A percentile compares a stretch with the other conserved stretches of the same genome.
Conservation (phyloP, 352 stramenopile species). For the Phytophthora pseudosyringae region DNA sequence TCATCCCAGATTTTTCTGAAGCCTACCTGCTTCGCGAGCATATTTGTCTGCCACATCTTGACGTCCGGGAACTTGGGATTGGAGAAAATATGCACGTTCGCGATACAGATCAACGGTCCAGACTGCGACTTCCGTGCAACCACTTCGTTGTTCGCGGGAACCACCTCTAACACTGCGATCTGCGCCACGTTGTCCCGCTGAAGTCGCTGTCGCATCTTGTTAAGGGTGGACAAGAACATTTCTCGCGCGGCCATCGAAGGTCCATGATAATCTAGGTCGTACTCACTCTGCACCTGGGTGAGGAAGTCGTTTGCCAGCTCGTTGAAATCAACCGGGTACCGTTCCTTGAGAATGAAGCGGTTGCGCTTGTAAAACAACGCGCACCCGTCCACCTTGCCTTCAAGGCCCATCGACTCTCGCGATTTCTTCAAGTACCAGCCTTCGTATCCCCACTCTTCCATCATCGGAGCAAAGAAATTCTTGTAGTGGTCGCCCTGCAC, state of each 20-base stretch:
- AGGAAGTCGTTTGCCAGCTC: slow-evolving; percentile 87
- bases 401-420: slow-evolving; percentile 96
- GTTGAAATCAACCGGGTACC: slow-evolving; percentile 98
- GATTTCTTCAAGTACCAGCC: slow-evolving; percentile 99
- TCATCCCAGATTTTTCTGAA: background rate
- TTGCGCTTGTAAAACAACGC: slow-evolving; percentile 97
- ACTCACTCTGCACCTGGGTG: slow-evolving; percentile 71
- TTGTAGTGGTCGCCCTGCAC: slow-evolving; percentile 99
- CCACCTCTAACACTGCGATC: slow-evolving; percentile 96
- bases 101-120: slow-evolving; percentile 91
- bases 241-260: slow-evolving; percentile 69
- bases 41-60: slow-evolving; percentile 98
- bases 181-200: slow-evolving; percentile 98
- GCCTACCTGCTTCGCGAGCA: slow-evolving; percentile 84
- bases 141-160: slow-evolving; percentile 79
- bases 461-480: slow-evolving; percentile 95
- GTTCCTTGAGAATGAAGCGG: slow-evolving; percentile 88
- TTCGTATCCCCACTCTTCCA: slow-evolving; percentile 96
- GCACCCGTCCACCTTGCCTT: slow-evolving; percentile 98
- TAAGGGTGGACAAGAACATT: slow-evolving; percentile 53
- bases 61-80: slow-evolving; percentile 99
- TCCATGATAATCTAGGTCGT: slow-evolving; percentile 76
- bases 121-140: slow-evolving; percentile 54
- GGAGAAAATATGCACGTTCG: slow-evolving; percentile 99
- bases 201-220: slow-evolving; percentile 86